Base-by-base conservation (phyloP, 148 eudicot species). In the Rhododendron ovatum region DNA sequence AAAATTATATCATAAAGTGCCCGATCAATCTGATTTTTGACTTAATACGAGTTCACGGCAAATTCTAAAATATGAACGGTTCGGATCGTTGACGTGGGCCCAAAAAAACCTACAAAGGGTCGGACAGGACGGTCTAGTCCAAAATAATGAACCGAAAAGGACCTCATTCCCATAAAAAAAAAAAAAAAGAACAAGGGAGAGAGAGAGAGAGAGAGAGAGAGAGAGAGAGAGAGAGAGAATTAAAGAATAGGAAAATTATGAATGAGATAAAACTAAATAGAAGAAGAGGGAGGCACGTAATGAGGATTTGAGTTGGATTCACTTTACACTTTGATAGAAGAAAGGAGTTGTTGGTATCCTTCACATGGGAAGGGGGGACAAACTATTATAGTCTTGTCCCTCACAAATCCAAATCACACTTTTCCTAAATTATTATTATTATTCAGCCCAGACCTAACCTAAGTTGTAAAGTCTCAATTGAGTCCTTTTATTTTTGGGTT, bases 291-390 rank as follows among this genome's bases (percentile, higher is more conserved):
- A 53, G 83, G 43, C 88, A 88, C 73, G 86, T 37, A 84, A 88
- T 80, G 86, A 83, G 81, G 82, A 13, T 43, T 84, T 81, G 87
- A 57, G 87, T 84, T 80, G 89, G 87, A 75, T 82, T 45, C 86
- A 87, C 89, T 87, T 89, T 89, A 87, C 89, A 85, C 80, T 87
- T 87, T 83, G 80, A 89, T 83, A 45, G 77, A 86, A 88, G 88
- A 76, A 87, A 84, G 74, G 82, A 83, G 61, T 55, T 50, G 87
- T 83, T 83, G 84, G 71, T 28, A 86, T 45, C 39, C 78, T 24
- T 90, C 91, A 90, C 91, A 90, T 90, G 91, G 91, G 80, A 28
- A 67, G 76, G 76, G 76, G 39, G 43, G 78, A 85, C 61, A 82
- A 82, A 82, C 84, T 22, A 57, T 2, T 2, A 51, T 11, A 90